Evolutionary conservation across 148 eudicot species (phyloP).

Genomic region (Silene conica): DNA sequence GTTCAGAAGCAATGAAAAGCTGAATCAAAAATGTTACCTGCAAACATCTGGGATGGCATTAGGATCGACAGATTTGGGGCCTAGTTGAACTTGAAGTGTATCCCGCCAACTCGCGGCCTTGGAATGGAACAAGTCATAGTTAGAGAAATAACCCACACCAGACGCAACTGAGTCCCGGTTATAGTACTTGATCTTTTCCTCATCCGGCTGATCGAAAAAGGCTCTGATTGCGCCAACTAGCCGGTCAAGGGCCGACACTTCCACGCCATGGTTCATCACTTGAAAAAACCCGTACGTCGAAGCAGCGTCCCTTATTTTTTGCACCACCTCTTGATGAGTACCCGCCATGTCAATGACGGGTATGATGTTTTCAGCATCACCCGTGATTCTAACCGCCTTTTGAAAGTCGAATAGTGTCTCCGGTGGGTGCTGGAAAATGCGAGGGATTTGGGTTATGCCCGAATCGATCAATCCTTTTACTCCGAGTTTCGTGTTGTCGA

Average conservation of each 20-base stretch:
- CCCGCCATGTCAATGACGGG: constrained; percentile 12
- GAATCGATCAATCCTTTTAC: constrained; percentile 11
- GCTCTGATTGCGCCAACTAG: neutral
- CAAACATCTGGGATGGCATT: neutral
- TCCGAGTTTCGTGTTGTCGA: constrained; percentile 11
- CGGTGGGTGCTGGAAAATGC: constrained; percentile 12
- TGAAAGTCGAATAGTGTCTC: constrained; percentile 11
- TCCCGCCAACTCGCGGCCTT: constrained; percentile 17
- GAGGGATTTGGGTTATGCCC: constrained; percentile 11
- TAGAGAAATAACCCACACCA: neutral
- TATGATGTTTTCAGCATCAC: neutral
- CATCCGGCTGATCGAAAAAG: constrained; percentile 12
- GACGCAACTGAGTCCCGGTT: constrained; percentile 5
- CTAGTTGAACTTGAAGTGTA: constrained; percentile 7
- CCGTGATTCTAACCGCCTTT: neutral
- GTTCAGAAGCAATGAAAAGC: neutral
- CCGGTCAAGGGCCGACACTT: neutral
- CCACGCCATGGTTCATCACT: constrained; percentile 13
- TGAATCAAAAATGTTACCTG: neutral
- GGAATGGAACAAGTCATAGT: constrained; percentile 5
- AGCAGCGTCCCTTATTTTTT: constrained; percentile 6
- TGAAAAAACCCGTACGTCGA: constrained; percentile 12
- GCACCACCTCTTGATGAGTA: neutral
- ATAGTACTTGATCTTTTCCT: constrained; percentile 3
- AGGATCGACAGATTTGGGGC: neutral